Base-by-base conservation (phyloP, 805 yeast species). In the baker's yeast (Saccharomyces cerevisiae) region DNA sequence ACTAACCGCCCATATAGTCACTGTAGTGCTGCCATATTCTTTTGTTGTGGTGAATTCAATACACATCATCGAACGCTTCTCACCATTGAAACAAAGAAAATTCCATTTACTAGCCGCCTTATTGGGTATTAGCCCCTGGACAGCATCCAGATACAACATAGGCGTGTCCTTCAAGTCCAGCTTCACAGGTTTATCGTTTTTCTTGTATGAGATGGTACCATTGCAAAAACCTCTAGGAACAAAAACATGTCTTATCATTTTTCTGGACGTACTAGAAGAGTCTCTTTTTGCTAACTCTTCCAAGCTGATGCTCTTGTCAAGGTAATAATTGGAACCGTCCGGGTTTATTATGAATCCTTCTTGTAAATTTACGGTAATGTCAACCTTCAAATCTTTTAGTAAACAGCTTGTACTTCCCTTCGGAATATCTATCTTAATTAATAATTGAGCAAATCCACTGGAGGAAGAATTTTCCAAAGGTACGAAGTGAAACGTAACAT, bases 81-180 rank as follows among this genome's bases (percentile, higher is more conserved):
- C 76, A 43, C 88, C 82, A 69, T 85, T 90, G 76, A 85, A 89
- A 71, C 85, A 82, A 60, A 86, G 71, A 67, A 89, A 89, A 73
- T 89, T 89, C 96, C 96, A 89, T n/a, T 84, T 70, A 56, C 87
- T 83, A 50, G 96, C 96, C n/a, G 95, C 94, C 69, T 89, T 96
- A 71, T 87, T 94, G 14, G 96, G 96, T 70, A 87, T 83, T 88
- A 89, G 83, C 56, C 95, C 96, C 72, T 89, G 96, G 58, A 88
- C 76, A 1, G 96, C 96, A 86, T 85, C 86, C 50, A 89, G 89
- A 63, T 81, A 87, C 84, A 87, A 80, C 51, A 85, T 73, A 1
- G 63, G 67, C 13, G 70, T 68, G 13, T 62, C 57, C 10, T 59
- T 61, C 43, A 75, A 57, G 76, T 50, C 21, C 49, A 56, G 27